Evolutionary conservation across 2,329 filamentous ascomycete genomes (phyloP).

Genomic region (Alternaria hordeiaustralica): DNA sequence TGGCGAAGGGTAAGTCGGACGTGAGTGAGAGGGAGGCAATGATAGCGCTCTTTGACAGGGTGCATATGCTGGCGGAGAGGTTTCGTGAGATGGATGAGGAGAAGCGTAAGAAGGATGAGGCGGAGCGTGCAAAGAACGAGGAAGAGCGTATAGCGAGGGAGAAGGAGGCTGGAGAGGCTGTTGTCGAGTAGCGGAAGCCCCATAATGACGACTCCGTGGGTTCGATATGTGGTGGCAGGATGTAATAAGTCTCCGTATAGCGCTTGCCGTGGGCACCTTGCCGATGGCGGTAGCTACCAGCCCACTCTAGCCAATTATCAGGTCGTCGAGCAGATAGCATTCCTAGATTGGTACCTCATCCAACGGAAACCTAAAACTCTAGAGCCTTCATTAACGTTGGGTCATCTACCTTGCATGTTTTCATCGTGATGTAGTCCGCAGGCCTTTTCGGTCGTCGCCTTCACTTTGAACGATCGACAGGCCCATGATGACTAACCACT

Average conservation of each 20-base stretch:
- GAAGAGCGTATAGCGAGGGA: background rate
- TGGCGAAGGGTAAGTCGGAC: background rate
- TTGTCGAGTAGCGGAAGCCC: background rate
- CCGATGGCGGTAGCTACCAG: background rate
- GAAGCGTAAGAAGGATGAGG: background rate
- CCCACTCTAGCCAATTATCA: background rate
- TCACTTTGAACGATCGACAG: background rate
- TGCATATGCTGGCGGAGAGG: background rate
- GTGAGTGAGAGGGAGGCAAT: background rate
- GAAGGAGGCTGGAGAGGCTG: background rate
- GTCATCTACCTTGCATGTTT: background rate
- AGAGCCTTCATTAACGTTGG: background rate
- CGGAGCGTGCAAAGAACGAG: background rate
- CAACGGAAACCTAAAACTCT: background rate
- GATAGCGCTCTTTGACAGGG: background rate
- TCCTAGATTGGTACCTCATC: background rate
- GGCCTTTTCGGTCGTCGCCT: background rate
- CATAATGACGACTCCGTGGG: background rate
- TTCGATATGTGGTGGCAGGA: rapidly evolving
- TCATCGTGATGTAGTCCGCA: background rate
- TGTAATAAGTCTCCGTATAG: rapidly evolving
- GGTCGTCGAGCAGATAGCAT: background rate
- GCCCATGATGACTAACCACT: background rate
- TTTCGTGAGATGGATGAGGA: background rate
- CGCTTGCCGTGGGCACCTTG: too few species aligned